These are phyloP conservation scores for Phoma sp. DNA, from an alignment of 2,329 filamentous ascomycete species.

Conservation along the genomic window DNA sequence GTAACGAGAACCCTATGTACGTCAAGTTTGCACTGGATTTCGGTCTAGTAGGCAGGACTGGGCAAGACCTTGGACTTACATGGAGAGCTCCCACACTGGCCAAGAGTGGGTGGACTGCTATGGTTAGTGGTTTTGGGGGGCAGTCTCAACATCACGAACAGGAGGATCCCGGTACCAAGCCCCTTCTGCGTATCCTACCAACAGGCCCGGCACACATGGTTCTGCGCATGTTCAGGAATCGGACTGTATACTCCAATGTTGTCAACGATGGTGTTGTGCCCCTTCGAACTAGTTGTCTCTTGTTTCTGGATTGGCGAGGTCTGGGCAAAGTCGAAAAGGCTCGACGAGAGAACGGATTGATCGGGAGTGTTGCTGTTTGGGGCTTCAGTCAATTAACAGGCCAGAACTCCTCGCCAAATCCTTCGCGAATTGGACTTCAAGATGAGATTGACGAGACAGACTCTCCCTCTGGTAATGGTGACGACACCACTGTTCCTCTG, in stretches of 20 bases:
- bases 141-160: constrained; percentile 61
- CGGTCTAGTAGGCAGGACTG: constrained; percentile 92
- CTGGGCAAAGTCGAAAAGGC: constrained; percentile 94
- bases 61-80: constrained; percentile 90
- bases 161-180: constrained; percentile 81
- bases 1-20: constrained; percentile 97
- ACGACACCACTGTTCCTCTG: constrained; percentile 68
- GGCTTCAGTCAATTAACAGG: constrained; percentile 92
- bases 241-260: constrained; percentile 94
- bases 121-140: constrained; percentile 80
- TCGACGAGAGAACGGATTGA: constrained; percentile 84
- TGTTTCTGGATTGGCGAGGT: constrained; percentile 97
- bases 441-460: constrained; percentile 36
- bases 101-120: constrained; percentile 83
- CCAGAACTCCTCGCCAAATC: constrained; percentile 66
- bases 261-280: constrained; percentile 98
- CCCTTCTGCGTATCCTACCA: constrained; percentile 83
- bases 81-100: constrained; percentile 90
- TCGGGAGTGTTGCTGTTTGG: constrained; percentile 91
- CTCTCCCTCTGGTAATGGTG: constrained; percentile 42
- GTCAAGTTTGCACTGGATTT: constrained; percentile 97
- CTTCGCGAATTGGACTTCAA: constrained; percentile 48
- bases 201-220: constrained; percentile 90
- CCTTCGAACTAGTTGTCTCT: constrained; percentile 88
- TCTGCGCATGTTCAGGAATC: constrained; percentile 83